Conservation (phyloP, 2,329 filamentous ascomycete species). For the Colletotrichum sp. region DNA sequence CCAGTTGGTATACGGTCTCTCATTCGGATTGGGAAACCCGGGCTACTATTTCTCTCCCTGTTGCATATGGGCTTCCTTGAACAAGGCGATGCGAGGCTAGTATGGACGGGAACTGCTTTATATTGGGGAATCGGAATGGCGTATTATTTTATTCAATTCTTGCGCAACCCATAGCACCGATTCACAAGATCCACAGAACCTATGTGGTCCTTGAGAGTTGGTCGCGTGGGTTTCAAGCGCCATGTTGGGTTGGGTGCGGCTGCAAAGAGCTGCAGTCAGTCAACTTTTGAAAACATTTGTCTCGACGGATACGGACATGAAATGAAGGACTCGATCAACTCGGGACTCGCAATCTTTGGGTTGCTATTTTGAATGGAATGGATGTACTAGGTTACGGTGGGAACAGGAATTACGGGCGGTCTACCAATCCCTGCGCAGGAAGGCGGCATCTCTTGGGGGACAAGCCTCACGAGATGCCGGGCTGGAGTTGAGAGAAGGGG, state of each 20-base stretch:
- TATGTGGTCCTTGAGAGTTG: not conserved
- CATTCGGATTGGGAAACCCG: not conserved
- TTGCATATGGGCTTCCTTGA: not conserved
- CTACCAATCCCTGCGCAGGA: constrained; percentile 1
- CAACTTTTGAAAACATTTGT: not conserved
- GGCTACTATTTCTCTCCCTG: not conserved
- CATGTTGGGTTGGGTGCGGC: not conserved
- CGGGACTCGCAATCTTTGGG: not conserved
- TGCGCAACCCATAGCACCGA: not conserved
- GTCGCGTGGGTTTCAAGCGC: not conserved
- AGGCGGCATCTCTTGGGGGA: not conserved
- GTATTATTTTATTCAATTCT: not conserved
- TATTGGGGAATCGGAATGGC: not conserved
- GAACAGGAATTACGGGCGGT: not conserved
- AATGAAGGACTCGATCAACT: not conserved
- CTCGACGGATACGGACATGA: not conserved
- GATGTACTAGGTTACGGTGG: not conserved
- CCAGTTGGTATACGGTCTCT: not conserved
- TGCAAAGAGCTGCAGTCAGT: not conserved
- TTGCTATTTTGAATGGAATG: not conserved
- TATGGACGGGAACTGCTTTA: not conserved
- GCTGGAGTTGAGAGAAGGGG: not conserved
- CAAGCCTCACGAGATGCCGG: not conserved
- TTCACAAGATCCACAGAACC: not conserved
- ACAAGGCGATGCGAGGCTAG: not conserved